Evolutionary conservation across 495 filamentous ascomycete genomes (phyloP).

Genomic region (Tuber brumale): DNA sequence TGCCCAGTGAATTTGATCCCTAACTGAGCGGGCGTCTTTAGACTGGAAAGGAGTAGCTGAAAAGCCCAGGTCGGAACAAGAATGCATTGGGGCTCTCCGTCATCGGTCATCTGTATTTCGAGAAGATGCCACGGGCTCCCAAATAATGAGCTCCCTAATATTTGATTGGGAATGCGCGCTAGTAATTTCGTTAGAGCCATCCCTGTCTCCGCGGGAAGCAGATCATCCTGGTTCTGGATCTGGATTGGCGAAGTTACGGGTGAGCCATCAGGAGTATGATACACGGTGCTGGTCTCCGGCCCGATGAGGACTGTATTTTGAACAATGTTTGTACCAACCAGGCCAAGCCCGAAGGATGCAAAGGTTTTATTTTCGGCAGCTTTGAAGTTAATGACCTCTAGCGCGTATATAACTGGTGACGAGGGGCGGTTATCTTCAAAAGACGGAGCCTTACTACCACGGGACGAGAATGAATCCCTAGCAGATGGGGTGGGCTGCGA

Average conservation of each 20-base stretch:
- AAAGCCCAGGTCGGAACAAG: slow-evolving; percentile 23
- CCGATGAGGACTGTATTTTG: slow-evolving; percentile 22
- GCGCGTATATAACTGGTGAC: background rate
- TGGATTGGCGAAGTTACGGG: background rate
- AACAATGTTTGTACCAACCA: background rate
- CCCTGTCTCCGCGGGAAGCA: background rate
- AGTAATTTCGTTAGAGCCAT: background rate
- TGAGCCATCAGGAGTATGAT: slow-evolving; percentile 2
- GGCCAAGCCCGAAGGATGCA: background rate
- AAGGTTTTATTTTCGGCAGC: background rate
- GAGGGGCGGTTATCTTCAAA: background rate
- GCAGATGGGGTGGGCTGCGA: background rate
- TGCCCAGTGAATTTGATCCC: slow-evolving; percentile 5
- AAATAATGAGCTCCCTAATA: slow-evolving; percentile 18
- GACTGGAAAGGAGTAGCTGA: slow-evolving; percentile 23
- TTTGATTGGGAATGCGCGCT: background rate
- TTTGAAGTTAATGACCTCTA: background rate
- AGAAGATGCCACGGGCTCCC: slow-evolving; percentile 28
- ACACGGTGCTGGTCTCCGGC: slow-evolving; percentile 10
- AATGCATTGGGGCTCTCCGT: slow-evolving; percentile 12
- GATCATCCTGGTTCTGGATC: background rate
- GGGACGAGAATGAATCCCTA: background rate
- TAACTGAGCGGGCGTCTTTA: slow-evolving; percentile 19
- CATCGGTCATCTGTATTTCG: slow-evolving; percentile 12
- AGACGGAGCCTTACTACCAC: background rate